A percentile compares a stretch with the other conserved stretches of the same genome.
phyloP scores from a whole-genome alignment of 768 basidiomycete species.

The Solioccasus polychromus region DNA sequence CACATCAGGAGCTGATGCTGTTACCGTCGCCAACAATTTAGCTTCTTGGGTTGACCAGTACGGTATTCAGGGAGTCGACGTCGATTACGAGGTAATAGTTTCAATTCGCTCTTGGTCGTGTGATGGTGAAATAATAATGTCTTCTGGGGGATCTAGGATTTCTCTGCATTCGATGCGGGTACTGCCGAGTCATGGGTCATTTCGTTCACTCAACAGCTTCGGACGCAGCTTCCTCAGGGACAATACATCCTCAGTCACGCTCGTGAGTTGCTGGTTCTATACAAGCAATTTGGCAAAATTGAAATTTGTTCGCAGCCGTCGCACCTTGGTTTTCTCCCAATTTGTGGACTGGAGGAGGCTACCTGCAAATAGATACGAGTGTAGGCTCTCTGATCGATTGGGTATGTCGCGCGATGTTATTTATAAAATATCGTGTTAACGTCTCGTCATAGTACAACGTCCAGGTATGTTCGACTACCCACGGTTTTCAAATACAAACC shows the following conservation, averaged over 20 bases:
- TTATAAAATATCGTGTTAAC: background rate
- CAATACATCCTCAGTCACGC: slow-evolving; percentile 35
- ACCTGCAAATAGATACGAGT: slow-evolving; percentile 32
- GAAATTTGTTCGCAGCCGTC: slow-evolving; percentile 7
- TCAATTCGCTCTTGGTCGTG: background rate
- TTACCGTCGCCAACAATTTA: slow-evolving; percentile 39
- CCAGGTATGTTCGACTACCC: slow-evolving; percentile 29
- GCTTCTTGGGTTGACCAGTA: slow-evolving; percentile 46
- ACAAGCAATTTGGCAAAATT: background rate
- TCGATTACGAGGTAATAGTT: slow-evolving; percentile 48
- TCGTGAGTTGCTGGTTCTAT: slow-evolving; percentile 20
- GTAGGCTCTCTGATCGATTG: slow-evolving; percentile 47
- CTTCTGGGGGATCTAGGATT: slow-evolving; percentile 22
- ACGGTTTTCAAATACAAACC: no score
- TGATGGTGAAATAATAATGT: background rate
- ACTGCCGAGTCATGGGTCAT: slow-evolving; percentile 36
- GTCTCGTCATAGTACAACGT: slow-evolving; percentile 29
- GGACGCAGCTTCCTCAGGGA: slow-evolving; percentile 30
- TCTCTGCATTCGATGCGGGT: slow-evolving; percentile 36
- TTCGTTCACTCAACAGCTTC: slow-evolving; percentile 31
- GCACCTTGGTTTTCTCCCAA: slow-evolving; percentile 22
- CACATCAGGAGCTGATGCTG: slow-evolving; percentile 37
- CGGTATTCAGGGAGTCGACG: slow-evolving; percentile 48
- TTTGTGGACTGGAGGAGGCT: slow-evolving; percentile 29
- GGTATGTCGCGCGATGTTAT: slow-evolving; percentile 24